These are phyloP conservation scores for Aspergillus pseudoglaucus DNA, from an alignment of 2,329 filamentous ascomycete genomes.

Conservation along the genomic window DNA sequence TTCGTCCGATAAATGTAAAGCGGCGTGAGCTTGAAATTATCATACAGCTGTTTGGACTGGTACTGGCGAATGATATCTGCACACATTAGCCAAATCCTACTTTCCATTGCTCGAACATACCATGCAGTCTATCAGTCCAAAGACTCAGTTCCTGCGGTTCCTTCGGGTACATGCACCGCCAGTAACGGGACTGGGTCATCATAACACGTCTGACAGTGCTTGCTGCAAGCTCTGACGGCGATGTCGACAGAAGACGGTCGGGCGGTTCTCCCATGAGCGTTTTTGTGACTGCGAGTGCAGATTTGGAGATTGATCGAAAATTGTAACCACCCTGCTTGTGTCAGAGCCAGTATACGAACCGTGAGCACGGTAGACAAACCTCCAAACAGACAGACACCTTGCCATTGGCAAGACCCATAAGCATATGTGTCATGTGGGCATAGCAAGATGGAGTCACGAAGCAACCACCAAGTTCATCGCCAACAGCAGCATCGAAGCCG, in stretches of 20 bases:
- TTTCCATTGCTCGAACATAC: conserved; percentile 20
- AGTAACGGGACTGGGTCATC: conserved; percentile 60
- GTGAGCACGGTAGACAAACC: too few species aligned
- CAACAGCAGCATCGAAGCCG: conserved; percentile 90
- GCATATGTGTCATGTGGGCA: conserved; percentile 98
- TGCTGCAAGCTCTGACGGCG: conserved; percentile 47
- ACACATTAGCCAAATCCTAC: conserved; percentile 5
- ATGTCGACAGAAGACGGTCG: conserved; percentile 46
- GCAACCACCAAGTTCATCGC: conserved; percentile 87
- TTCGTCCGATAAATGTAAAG: conserved; percentile 70
- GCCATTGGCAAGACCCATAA: conserved; percentile 87
- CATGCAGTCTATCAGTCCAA: conserved; percentile 56
- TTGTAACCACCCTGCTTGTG: conserved; percentile 72
- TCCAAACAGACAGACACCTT: conserved; percentile 90
- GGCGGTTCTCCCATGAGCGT: conserved; percentile 96
- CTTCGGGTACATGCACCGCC: conserved; percentile 79
- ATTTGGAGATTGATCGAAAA: conserved; percentile 82
- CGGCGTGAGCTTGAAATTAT: conserved; percentile 70
- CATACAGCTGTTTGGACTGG: conserved; percentile 64
- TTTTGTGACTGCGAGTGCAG: conserved; percentile 80
- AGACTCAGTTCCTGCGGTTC: conserved; percentile 22
- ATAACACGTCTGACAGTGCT: conserved; percentile 53
- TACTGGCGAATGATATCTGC: conserved; percentile 68
- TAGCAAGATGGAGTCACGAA: conserved; percentile 88
- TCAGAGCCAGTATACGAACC: too few species aligned